Conservation (phyloP, 768 basidiomycete species). For the Suillus alpinus region DNA sequence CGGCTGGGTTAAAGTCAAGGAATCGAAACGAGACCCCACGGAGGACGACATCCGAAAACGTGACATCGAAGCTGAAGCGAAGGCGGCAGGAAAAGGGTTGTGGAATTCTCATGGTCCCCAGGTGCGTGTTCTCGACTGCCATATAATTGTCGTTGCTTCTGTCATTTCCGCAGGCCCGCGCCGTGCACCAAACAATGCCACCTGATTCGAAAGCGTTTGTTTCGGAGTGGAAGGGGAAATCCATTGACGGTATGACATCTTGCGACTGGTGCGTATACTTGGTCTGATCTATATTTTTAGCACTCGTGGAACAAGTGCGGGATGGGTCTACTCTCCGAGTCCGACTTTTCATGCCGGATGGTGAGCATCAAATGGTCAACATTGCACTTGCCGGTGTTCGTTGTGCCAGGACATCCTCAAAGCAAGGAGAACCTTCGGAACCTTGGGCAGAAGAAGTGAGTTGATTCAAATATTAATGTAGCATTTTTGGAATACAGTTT, state of each 20-base stretch:
- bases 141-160: background rate
- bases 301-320: constrained; percentile 89
- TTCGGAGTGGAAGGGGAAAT: constrained; percentile 86
- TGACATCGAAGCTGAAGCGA: constrained; percentile 77
- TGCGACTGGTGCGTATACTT: background rate
- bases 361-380: constrained; percentile 88
- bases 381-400: constrained; percentile 82
- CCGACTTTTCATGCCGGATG: constrained; percentile 83
- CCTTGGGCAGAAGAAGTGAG: constrained; percentile 86
- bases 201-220: constrained; percentile 86
- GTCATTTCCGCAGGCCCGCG: constrained; percentile 51
- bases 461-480: constrained; percentile 11
- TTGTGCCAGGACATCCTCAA: constrained; percentile 65
- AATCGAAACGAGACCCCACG: constrained; percentile 79
- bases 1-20: constrained; percentile 95
- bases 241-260: constrained; percentile 66
- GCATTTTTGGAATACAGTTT: constrained; percentile 11
- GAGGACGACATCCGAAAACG: constrained; percentile 73
- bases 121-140: constrained; percentile 33
- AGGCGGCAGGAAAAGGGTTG: constrained; percentile 68
- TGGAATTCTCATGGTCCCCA: constrained; percentile 84
- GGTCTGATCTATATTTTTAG: constrained; percentile 36
- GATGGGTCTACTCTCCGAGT: constrained; percentile 90
- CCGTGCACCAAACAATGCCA: constrained; percentile 86
- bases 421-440: constrained; percentile 77